These are phyloP conservation scores for Penicillium verhagenii DNA, from an alignment of 495 filamentous ascomycete genomes.

Conservation along the genomic window DNA sequence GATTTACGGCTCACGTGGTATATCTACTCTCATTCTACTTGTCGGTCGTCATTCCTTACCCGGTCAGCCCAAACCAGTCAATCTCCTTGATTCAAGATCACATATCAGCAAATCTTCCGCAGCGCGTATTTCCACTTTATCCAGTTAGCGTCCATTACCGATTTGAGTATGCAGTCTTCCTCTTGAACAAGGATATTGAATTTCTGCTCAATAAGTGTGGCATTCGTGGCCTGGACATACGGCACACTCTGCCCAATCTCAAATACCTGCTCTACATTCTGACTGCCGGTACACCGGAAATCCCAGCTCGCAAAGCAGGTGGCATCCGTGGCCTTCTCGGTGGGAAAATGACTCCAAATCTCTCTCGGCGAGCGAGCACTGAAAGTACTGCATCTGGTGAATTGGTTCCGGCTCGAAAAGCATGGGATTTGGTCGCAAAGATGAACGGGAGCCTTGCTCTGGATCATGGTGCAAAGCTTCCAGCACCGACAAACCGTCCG, in stretches of 20 bases:
- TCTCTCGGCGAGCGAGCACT: conserved; percentile 40
- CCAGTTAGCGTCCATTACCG: conserved; percentile 74
- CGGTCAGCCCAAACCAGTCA: conserved; percentile 68
- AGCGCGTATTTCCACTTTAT: conserved; percentile 77
- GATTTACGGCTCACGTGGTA: conserved; percentile 74
- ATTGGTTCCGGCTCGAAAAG: conserved; percentile 28
- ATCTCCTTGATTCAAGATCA: conserved; percentile 77
- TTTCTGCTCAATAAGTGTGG: conserved; percentile 72
- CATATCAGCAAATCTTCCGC: conserved; percentile 64
- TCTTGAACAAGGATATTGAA: conserved; percentile 93
- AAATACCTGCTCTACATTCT: conserved; percentile 90
- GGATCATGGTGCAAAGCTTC: conserved; percentile 23
- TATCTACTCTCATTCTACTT: conserved; percentile 83
- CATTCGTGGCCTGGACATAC: conserved; percentile 75
- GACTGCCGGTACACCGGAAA: conserved; percentile 71
- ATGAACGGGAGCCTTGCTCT: conserved; percentile 28
- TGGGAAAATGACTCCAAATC: conserved; percentile 32
- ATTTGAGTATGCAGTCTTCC: conserved; percentile 93
- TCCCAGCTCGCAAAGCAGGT: conserved; percentile 75
- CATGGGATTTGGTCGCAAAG: conserved; percentile 24
- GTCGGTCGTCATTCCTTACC: conserved; percentile 74
- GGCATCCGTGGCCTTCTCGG: conserved; percentile 63
- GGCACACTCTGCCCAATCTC: conserved; percentile 88
- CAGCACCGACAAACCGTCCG: conserved; percentile 11
- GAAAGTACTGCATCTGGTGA: conserved; percentile 43